Conservation (phyloP, 768 basidiomycete genomes). For the Xerocomus potaroensis region DNA sequence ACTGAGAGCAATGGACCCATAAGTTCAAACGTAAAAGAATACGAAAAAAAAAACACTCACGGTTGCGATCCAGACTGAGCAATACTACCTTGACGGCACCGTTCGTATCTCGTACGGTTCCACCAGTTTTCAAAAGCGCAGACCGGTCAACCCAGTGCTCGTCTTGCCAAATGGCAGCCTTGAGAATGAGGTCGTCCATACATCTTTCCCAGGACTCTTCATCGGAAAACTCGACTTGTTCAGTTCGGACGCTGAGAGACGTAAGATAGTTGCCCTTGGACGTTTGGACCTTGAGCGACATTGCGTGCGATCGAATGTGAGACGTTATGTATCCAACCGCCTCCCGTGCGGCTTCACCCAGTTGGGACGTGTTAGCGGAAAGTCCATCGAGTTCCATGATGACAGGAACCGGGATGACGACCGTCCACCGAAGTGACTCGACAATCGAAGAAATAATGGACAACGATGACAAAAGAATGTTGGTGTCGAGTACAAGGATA, state of each 20-base stretch:
- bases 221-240: conserved; percentile 70
- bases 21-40: conserved; percentile 10
- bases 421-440: conserved; percentile 79
- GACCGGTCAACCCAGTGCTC: conserved; percentile 91
- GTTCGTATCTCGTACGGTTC: conserved; percentile 34
- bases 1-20: conserved; percentile 44
- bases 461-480: conserved; percentile 85
- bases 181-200: conserved; percentile 95
- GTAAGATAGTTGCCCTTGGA: conserved; percentile 91
- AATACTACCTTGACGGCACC: conserved; percentile 78
- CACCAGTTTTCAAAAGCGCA: conserved; percentile 49
- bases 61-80: conserved; percentile 87
- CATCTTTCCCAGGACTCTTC: conserved; percentile 55
- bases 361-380: conserved; percentile 52
- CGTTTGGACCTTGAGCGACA: conserved; percentile 90
- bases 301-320: conserved; percentile 68
- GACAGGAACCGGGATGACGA: conserved; percentile 89
- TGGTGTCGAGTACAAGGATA: conserved; percentile 89
- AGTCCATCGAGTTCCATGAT: conserved; percentile 98
- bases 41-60: conserved; percentile 44
- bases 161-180: conserved; percentile 89
- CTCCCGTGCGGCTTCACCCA: conserved; percentile 69
- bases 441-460: conserved; percentile 68
- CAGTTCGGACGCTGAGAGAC: conserved; percentile 76
- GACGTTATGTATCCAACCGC: conserved; percentile 74